phyloP scores from a whole-genome alignment of 2,329 filamentous ascomycete genomes.

The Stemphylium beticola region DNA sequence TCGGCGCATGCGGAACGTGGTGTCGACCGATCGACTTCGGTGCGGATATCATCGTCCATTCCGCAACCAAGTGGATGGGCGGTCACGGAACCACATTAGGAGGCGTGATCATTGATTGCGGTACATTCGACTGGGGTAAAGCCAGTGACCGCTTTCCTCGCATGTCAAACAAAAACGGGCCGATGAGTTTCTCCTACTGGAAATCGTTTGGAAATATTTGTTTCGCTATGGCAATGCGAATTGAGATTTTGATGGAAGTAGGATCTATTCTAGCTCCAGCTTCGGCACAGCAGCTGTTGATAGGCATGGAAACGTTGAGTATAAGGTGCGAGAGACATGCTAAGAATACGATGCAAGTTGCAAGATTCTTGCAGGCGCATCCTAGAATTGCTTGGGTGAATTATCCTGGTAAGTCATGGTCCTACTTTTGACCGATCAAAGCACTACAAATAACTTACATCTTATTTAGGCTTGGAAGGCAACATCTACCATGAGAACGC shows the following conservation, averaged over 20 bases:
- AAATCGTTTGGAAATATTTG: background rate
- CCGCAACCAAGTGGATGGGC: conserved; percentile 41
- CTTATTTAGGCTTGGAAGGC: conserved; percentile 11
- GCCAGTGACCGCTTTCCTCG: conserved; percentile 28
- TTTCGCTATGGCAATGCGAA: conserved; percentile 16
- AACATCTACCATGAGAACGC: conserved; percentile 29
- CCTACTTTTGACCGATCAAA: background rate
- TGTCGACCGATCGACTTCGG: conserved; percentile 29
- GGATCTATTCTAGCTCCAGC: conserved; percentile 32
- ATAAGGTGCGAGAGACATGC: conserved; percentile 31
- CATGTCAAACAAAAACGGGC: conserved; percentile 12
- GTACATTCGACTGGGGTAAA: conserved; percentile 33
- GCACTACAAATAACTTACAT: background rate
- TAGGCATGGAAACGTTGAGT: conserved; percentile 32
- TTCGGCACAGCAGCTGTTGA: conserved; percentile 13
- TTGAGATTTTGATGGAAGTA: conserved; percentile 28
- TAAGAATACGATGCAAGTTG: conserved; percentile 30
- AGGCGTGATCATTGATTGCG: conserved; percentile 35
- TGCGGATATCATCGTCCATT: conserved; percentile 35
- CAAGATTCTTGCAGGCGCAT: conserved; percentile 29
- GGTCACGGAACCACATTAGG: conserved; percentile 38
- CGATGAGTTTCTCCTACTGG: background rate
- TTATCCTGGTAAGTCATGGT: conserved; percentile 25
- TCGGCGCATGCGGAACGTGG: conserved; percentile 34
- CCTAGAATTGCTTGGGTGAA: conserved; percentile 33